phyloP scores from a whole-genome alignment of 352 stramenopile species.

The Phytophthora rubi region DNA sequence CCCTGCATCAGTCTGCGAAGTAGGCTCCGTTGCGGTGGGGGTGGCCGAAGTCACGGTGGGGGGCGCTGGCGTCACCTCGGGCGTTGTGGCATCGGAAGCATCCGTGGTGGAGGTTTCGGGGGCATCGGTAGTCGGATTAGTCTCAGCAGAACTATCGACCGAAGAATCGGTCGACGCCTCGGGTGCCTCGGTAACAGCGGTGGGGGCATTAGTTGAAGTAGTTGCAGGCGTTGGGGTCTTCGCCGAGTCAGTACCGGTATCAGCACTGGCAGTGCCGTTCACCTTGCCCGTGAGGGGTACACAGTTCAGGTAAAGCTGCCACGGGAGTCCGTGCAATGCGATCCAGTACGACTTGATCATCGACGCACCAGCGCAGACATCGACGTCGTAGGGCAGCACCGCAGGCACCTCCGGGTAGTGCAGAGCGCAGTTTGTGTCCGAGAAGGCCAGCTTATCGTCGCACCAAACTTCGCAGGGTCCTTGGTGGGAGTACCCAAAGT shows the following conservation, averaged over 20 bases:
- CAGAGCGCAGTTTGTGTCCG: slow-evolving; percentile 44
- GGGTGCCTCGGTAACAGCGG: slow-evolving; percentile 16
- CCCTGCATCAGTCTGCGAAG: slow-evolving; percentile 9
- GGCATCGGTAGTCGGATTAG: slow-evolving; percentile 13
- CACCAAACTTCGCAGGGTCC: slow-evolving; percentile 70
- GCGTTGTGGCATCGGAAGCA: slow-evolving; percentile 20
- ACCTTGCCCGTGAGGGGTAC: slow-evolving; percentile 24
- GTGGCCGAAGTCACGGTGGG: slow-evolving; percentile 17
- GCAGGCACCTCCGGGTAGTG: slow-evolving; percentile 43
- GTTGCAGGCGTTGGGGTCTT: slow-evolving; percentile 8
- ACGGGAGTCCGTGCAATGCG: slow-evolving; percentile 53
- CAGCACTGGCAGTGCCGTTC: slow-evolving; percentile 10
- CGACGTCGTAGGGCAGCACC: slow-evolving; percentile 47
- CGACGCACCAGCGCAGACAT: slow-evolving; percentile 46
- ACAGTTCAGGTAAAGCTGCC: slow-evolving; percentile 66
- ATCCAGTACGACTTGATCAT: slow-evolving; percentile 66
- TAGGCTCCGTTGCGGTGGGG: slow-evolving; percentile 20
- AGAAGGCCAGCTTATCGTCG: slow-evolving; percentile 55
- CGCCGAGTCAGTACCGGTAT: slow-evolving; percentile 7
- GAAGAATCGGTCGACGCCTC: slow-evolving; percentile 5
- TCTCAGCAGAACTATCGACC: neutral
- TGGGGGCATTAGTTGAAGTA: slow-evolving; percentile 8
- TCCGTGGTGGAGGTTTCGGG: slow-evolving; percentile 17
- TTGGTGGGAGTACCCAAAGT: slow-evolving; percentile 54
- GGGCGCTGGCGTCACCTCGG: slow-evolving; percentile 12